Percentiles rank a stretch among this genome's conserved stretches.
phyloP scores from a whole-genome alignment of 2,329 filamentous ascomycete species.

The Pseudofabraea citricarpa region DNA sequence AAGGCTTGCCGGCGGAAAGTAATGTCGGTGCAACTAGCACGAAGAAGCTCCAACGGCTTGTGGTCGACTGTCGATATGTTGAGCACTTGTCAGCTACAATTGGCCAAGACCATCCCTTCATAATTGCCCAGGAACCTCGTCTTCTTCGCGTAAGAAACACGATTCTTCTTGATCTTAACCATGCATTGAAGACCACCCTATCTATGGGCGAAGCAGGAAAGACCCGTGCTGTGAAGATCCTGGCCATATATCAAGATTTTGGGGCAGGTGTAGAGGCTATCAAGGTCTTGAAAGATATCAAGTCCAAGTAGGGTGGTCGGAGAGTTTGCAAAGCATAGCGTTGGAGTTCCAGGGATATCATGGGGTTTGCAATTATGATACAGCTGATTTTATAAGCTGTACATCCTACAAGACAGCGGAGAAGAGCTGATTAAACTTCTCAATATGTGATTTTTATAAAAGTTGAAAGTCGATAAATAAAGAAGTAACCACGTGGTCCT shows the following conservation, averaged over 20 bases:
- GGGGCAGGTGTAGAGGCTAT: slow-evolving; percentile 55
- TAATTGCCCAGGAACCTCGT: slow-evolving; percentile 50
- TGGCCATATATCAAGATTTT: slow-evolving; percentile 57
- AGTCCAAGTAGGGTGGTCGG: slow-evolving; percentile 12
- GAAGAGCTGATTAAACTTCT: too few species aligned
- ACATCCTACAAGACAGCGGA: slow-evolving; percentile 37
- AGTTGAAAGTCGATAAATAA: too few species aligned
- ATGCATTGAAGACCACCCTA: slow-evolving; percentile 54
- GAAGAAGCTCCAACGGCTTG: slow-evolving; percentile 45
- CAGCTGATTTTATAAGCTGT: slow-evolving; percentile 32
- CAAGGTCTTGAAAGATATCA: slow-evolving; percentile 35
- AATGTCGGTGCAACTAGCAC: slow-evolving; percentile 27
- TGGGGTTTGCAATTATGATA: slow-evolving; percentile 28
- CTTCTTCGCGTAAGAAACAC: slow-evolving; percentile 55
- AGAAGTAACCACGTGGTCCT: too few species aligned
- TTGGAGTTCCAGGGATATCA: slow-evolving; percentile 34
- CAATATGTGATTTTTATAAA: too few species aligned
- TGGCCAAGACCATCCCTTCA: slow-evolving; percentile 56
- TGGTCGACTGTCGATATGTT: slow-evolving; percentile 53
- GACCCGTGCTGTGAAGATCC: slow-evolving; percentile 45
- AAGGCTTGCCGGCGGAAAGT: slow-evolving; percentile 19
- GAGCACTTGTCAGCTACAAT: slow-evolving; percentile 44
- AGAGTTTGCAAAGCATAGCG: slow-evolving; percentile 35
- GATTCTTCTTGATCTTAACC: slow-evolving; percentile 59
- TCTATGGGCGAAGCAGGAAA: slow-evolving; percentile 31